Percentiles rank a stretch among this genome's conserved stretches.
These are phyloP conservation scores for Colletotrichum caudatum DNA, from an alignment of 2,329 filamentous ascomycete species.

Conservation along the genomic window DNA sequence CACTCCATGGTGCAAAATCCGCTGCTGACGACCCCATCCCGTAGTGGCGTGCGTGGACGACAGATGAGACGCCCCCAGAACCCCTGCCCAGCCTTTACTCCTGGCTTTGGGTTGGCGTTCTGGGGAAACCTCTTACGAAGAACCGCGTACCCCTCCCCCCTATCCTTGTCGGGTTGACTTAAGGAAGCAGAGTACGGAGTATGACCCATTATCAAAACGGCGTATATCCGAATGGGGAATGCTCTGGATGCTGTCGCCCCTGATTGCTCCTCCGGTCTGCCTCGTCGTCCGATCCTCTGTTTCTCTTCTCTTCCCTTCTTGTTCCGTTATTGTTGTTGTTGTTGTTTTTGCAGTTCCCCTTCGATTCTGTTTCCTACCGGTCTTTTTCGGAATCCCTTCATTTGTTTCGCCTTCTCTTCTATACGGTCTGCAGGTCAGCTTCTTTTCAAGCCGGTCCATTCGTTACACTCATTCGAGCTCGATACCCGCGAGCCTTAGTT, in stretches of 20 bases:
- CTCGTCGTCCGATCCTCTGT: conserved; percentile 25
- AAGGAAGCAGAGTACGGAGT: conserved; percentile 1
- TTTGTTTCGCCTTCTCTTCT: conserved; percentile 25
- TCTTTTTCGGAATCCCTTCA: conserved; percentile 30
- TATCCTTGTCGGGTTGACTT: conserved; percentile 24
- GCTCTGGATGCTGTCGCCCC: conserved; percentile 9
- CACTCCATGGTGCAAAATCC: conserved; percentile 17
- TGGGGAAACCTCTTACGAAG: conserved; percentile 8
- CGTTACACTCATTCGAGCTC: conserved; percentile 22
- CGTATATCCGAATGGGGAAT: conserved; percentile 9
- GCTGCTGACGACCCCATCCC: background rate
- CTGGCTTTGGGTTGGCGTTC: conserved; percentile 21
- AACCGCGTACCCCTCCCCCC: conserved; percentile 1
- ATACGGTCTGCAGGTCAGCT: conserved; percentile 37
- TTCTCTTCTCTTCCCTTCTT: conserved; percentile 30
- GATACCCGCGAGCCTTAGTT: conserved; percentile 34
- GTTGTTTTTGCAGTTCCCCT: conserved; percentile 23
- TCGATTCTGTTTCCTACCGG: conserved; percentile 27
- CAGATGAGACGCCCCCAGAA: conserved; percentile 34
- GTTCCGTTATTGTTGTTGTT: conserved; percentile 20
- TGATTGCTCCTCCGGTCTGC: conserved; percentile 15
- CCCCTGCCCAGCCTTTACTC: conserved; percentile 30
- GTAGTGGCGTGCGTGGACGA: conserved; percentile 30
- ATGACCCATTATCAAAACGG: conserved; percentile 23
- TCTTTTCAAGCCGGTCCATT: conserved; percentile 26